phyloP scores from a whole-genome alignment of 106 monocot species.

The Dendrobium catenatum region DNA sequence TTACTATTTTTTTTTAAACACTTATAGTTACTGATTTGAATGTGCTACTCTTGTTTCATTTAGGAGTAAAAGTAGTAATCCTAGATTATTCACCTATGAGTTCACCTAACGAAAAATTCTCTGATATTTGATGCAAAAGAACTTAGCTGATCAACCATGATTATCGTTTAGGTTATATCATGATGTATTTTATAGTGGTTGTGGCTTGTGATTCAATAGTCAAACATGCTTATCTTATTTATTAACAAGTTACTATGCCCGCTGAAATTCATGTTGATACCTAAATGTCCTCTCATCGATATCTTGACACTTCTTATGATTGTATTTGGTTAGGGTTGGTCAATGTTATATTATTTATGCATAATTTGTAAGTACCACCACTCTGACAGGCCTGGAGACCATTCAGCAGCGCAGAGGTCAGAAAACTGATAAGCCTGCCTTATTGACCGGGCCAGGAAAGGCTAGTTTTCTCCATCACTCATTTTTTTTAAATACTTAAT shows the following conservation, averaged over 20 bases:
- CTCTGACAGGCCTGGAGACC: constrained; percentile 56
- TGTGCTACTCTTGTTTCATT: too few relatives aligned
- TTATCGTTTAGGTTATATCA: too few relatives aligned
- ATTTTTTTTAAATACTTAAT: not conserved
- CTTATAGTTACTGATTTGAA: too few relatives aligned
- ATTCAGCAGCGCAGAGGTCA: constrained; percentile 75
- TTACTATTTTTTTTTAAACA: too few relatives aligned
- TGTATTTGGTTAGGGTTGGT: not conserved
- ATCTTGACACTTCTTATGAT: not conserved
- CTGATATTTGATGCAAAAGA: too few relatives aligned
- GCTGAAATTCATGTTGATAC: not conserved
- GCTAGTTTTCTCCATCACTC: constrained; percentile 17
- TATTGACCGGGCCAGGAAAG: constrained; percentile 92
- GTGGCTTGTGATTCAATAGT: too few relatives aligned
- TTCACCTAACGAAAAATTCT: too few relatives aligned
- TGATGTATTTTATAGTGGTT: too few relatives aligned
- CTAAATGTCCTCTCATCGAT: not conserved
- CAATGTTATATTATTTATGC: not conserved
- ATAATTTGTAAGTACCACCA: not conserved
- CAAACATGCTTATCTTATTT: not conserved
- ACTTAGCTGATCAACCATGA: too few relatives aligned
- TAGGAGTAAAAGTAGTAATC: too few relatives aligned
- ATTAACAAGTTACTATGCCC: not conserved
- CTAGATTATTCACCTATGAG: too few relatives aligned
- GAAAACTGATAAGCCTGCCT: constrained; percentile 71